Conservation (phyloP, 1,284 basidiomycete species). For the Malassezia vespertilionis region DNA sequence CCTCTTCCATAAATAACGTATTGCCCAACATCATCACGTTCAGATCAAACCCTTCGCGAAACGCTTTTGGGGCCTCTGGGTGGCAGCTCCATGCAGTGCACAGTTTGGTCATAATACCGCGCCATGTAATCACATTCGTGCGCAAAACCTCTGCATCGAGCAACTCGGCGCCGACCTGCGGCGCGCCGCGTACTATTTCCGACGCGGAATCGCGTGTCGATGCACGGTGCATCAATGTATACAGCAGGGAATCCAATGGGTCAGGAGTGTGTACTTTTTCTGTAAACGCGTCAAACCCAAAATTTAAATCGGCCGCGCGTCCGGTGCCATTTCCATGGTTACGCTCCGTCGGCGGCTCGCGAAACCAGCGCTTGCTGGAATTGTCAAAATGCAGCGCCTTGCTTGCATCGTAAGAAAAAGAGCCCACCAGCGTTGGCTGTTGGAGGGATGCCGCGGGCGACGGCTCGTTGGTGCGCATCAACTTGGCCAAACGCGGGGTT, state of each 20-base stretch:
- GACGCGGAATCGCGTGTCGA: slow-evolving; percentile 1
- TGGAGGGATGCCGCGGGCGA: slow-evolving; percentile 12
- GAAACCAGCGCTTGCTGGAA: slow-evolving; percentile 12
- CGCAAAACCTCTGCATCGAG: slow-evolving; percentile 27
- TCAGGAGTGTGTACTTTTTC: slow-evolving; percentile 51
- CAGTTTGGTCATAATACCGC: slow-evolving; percentile 78
- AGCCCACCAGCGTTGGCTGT: slow-evolving; percentile 11
- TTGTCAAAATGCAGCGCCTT: slow-evolving; percentile 8
- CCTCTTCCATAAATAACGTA: slow-evolving; percentile 71
- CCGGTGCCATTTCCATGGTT: slow-evolving; percentile 5
- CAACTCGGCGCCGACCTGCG: slow-evolving; percentile 3
- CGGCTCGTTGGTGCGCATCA: no score
- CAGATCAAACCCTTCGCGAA: slow-evolving; percentile 48
- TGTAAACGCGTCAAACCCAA: slow-evolving; percentile 56
- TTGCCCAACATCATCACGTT: slow-evolving; percentile 50
- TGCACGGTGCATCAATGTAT: slow-evolving; percentile 15
- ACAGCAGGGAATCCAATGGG: slow-evolving; percentile 20
- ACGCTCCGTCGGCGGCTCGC: slow-evolving; percentile 8
- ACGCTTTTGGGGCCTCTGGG: slow-evolving; percentile 15
- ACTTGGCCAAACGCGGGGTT: no score
- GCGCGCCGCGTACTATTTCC: slow-evolving; percentile 1
- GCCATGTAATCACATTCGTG: slow-evolving; percentile 62
- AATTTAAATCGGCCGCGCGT: slow-evolving; percentile 34
- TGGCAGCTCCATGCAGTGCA: slow-evolving; percentile 26
- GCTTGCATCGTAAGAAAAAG: slow-evolving; percentile 15